Base-by-base conservation (phyloP, 495 filamentous ascomycete genomes). In the Aspergillus sclerotioniger region DNA sequence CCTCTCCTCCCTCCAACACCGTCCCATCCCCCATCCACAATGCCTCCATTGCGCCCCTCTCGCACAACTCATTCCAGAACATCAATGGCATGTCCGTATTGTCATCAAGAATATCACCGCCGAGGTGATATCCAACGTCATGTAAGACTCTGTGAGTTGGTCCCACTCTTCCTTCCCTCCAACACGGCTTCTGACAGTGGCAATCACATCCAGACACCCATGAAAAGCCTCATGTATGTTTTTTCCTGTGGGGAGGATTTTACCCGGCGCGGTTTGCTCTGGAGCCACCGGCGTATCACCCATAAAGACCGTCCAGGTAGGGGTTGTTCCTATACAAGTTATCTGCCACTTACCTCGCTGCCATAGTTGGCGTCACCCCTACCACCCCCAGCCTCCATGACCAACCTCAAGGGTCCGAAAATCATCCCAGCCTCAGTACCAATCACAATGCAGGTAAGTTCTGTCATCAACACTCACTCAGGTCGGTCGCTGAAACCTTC, bases 141-240 rank as follows among this genome's bases (percentile, higher is more conserved):
- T 56, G 1, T 56, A 8, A 33, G 58, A 46, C 31, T 56, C 48
- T 53, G 58, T 61, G 37, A 25, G 25, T 25, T n/a, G n/a, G 25
- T 25, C 25, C 25, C 25, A 2, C 25, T 25, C 25, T 8, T n/a
- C n/a, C n/a, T n/a, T 10, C 7, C 13, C 12, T 8, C 37, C 5
- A 8, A 4, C 29, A 6, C n/a, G 56, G 16, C 33, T 28, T 56
- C 52, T 54, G 32, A 21, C 25, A 19, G 50, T 45, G 17, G 49
- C 60, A 48, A 60, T 12, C 17, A 10, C 2, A 1, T 21, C 19
- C 19, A 66, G 64, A 66, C 29, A 66, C 64, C 2, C 61, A 66
- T 56, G 64, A 66, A 44, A 66, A 63, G 20, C 64, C 64, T 1
- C 63, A 61, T 35, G 55, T 20, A 47, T 66, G 64, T 37, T 3